Conservation (phyloP, 2,329 filamentous ascomycete genomes). For the Sarocladium kiliense region DNA sequence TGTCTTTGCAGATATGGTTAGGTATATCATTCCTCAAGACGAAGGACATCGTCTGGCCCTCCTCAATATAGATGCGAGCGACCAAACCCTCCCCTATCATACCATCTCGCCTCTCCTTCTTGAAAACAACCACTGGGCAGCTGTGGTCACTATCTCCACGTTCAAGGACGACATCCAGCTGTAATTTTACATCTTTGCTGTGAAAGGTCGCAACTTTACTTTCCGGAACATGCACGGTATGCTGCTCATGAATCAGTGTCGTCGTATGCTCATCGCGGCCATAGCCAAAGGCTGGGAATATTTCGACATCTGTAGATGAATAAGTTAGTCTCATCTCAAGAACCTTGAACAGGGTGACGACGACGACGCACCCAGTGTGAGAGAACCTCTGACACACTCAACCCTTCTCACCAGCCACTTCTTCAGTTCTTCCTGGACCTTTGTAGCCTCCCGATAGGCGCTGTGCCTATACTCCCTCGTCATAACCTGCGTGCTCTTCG, state of each 20-base stretch:
- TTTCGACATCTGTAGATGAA: constrained; percentile 49
- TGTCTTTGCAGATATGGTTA: constrained; percentile 50
- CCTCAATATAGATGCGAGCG: constrained; percentile 52
- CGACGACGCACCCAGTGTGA: constrained; percentile 57
- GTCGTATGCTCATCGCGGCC: constrained; percentile 58
- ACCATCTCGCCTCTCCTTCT: constrained; percentile 43
- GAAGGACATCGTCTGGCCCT: constrained; percentile 66
- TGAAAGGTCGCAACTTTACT: constrained; percentile 62
- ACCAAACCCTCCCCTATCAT: constrained; percentile 59
- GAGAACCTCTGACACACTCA: constrained; percentile 64
- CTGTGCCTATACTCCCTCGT: constrained; percentile 40
- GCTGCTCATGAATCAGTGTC: constrained; percentile 42
- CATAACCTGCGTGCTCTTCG: constrained; percentile 52
- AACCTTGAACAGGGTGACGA: too few species aligned
- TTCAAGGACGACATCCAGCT: constrained; percentile 64
- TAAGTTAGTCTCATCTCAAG: too few species aligned
- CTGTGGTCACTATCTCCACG: constrained; percentile 34
- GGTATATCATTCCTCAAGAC: constrained; percentile 59
- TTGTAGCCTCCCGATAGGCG: constrained; percentile 47
- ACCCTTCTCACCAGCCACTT: constrained; percentile 66
- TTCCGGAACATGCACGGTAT: constrained; percentile 30
- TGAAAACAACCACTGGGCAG: constrained; percentile 51
- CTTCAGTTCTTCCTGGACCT: constrained; percentile 58
- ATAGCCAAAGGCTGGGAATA: constrained; percentile 71
- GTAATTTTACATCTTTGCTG: constrained; percentile 52